Percentiles rank a stretch among this genome's conserved stretches.
phyloP scores from a whole-genome alignment of 2,329 filamentous ascomycete species.

The Apiospora pterosperma region DNA sequence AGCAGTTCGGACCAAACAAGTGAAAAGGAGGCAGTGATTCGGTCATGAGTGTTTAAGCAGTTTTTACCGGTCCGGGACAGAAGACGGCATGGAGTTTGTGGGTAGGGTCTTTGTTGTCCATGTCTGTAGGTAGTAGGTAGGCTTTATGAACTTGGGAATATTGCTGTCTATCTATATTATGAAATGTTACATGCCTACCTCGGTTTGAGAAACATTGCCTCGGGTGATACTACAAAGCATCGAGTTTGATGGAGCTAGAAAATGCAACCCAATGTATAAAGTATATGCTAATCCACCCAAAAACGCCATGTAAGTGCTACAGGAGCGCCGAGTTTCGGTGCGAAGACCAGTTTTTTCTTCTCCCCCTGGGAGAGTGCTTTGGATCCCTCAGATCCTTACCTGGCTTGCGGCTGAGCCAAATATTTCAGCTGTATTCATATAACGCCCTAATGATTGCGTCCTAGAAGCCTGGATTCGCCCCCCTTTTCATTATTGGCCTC shows the following conservation, averaged over 20 bases:
- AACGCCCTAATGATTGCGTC: neutral
- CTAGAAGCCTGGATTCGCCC: conserved; percentile 7
- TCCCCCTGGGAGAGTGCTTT: too few relatives aligned
- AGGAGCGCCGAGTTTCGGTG: neutral
- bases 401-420: neutral
- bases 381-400: neutral
- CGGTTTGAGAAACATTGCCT: too few relatives aligned
- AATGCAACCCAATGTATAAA: neutral
- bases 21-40: neutral
- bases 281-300: neutral
- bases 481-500: conserved; percentile 7
- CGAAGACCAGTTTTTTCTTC: neutral
- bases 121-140: neutral
- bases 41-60: neutral
- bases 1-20: neutral
- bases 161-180: neutral
- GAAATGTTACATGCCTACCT: neutral
- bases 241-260: neutral
- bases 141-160: neutral
- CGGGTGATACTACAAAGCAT: neutral
- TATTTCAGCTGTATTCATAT: neutral
- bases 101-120: neutral
- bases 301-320: neutral
- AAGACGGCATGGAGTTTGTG: neutral
- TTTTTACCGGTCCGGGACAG: neutral